phyloP scores from a whole-genome alignment of 2,329 filamentous ascomycete species.

The Aquanectria penicillioides region DNA sequence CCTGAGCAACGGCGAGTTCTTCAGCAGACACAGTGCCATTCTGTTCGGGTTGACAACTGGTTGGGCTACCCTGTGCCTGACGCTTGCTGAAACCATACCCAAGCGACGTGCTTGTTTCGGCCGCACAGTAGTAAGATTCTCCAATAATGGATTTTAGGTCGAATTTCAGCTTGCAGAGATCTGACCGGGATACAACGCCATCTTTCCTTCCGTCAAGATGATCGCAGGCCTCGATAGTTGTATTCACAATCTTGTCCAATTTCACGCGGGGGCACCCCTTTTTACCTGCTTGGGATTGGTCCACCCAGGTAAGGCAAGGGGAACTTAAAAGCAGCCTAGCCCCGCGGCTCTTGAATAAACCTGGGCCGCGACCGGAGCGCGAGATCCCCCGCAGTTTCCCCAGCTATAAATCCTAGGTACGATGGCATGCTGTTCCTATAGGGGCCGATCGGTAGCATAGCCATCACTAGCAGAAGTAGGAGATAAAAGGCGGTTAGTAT shows the following conservation, averaged over 20 bases:
- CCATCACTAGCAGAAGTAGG: too few species aligned
- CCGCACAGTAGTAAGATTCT: slow-evolving; percentile 46
- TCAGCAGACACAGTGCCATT: slow-evolving; percentile 48
- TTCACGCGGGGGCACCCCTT: too few species aligned
- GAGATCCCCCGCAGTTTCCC: too few species aligned
- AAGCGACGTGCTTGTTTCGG: slow-evolving; percentile 29
- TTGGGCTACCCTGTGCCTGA: slow-evolving; percentile 29
- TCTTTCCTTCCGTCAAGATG: slow-evolving; percentile 64
- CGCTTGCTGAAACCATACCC: slow-evolving; percentile 22
- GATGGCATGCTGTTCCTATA: too few species aligned
- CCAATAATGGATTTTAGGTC: slow-evolving; percentile 46
- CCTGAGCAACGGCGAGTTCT: slow-evolving; percentile 46
- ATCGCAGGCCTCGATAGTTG: slow-evolving; percentile 65
- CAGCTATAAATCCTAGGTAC: too few species aligned
- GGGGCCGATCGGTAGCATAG: too few species aligned
- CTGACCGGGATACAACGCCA: slow-evolving; percentile 57
- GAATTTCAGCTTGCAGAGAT: slow-evolving; percentile 44
- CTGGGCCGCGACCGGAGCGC: too few species aligned
- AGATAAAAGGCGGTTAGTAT: too few species aligned
- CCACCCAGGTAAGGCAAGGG: too few species aligned
- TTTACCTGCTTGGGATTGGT: too few species aligned
- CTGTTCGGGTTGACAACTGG: slow-evolving; percentile 43
- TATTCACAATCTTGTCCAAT: slow-evolving; percentile 63
- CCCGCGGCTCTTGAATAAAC: too few species aligned
- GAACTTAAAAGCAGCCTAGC: too few species aligned